Conservation (phyloP, 192 early-diverging fungal genomes). For the Chytriomyces confervae region DNA sequence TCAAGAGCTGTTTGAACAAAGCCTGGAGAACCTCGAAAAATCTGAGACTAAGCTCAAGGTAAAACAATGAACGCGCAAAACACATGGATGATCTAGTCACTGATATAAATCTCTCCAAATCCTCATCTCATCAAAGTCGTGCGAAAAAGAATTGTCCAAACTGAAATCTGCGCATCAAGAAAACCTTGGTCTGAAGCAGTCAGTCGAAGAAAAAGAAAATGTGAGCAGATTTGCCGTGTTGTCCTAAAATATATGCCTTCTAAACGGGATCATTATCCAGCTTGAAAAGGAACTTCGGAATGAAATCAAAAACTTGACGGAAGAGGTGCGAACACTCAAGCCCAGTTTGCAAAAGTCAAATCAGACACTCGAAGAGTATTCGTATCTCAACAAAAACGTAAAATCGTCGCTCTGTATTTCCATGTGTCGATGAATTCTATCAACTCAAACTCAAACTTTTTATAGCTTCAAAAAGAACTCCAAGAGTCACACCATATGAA, state of each 20-base stretch:
- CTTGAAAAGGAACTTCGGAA: background rate
- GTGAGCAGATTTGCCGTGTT: background rate
- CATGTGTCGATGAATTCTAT: background rate
- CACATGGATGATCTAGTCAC: too few relatives aligned
- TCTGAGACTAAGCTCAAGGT: background rate
- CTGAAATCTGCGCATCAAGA: background rate
- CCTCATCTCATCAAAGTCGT: background rate
- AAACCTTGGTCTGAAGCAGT: background rate
- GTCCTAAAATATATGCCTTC: background rate
- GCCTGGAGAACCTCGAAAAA: background rate
- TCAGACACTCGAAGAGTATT: background rate
- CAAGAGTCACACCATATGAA: background rate
- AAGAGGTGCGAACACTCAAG: background rate
- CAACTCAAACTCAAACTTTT: background rate
- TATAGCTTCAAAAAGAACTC: constrained; percentile 15
- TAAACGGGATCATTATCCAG: background rate
- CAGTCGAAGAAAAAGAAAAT: background rate
- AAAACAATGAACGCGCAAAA: too few relatives aligned
- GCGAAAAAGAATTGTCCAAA: background rate
- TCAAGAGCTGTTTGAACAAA: too few relatives aligned
- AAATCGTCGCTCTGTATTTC: background rate
- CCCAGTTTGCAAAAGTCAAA: background rate
- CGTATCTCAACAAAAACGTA: background rate
- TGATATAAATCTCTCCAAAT: too few relatives aligned
- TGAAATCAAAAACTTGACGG: background rate